phyloP scores from a whole-genome alignment of 345 rosid genomes.

The Dovyalis caffra region DNA sequence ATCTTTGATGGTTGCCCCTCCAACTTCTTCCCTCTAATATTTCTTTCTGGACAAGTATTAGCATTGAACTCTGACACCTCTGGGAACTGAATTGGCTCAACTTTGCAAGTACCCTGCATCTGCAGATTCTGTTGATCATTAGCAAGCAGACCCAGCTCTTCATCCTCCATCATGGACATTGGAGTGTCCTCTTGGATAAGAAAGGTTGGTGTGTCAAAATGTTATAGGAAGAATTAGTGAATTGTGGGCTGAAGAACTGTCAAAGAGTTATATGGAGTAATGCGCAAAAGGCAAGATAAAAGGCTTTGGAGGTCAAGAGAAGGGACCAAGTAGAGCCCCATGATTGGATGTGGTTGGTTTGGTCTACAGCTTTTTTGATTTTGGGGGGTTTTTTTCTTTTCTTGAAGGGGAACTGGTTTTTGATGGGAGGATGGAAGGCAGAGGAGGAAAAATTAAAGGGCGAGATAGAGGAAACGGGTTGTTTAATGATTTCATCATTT shows the following conservation, averaged over 20 bases:
- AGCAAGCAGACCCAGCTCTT: slow-evolving; percentile 26
- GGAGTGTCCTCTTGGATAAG: slow-evolving; percentile 33
- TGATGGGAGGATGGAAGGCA: too few relatives aligned
- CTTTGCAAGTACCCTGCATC: slow-evolving; percentile 30
- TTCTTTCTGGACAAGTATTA: slow-evolving; percentile 32
- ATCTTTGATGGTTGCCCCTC: slow-evolving; percentile 42
- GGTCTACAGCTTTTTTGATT: too few relatives aligned
- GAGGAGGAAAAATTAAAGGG: too few relatives aligned
- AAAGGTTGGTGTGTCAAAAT: slow-evolving; percentile 42
- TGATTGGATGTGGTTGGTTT: too few relatives aligned
- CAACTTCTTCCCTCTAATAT: slow-evolving; percentile 30
- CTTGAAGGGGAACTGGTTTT: too few relatives aligned
- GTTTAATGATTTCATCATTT: too few relatives aligned
- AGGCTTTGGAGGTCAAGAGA: too few relatives aligned
- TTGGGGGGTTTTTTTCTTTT: too few relatives aligned
- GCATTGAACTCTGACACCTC: slow-evolving; percentile 30
- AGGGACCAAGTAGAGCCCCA: too few relatives aligned
- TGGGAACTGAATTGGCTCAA: slow-evolving; percentile 41
- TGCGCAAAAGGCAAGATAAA: too few relatives aligned
- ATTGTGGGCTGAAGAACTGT: slow-evolving; percentile 24
- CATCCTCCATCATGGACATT: slow-evolving; percentile 36
- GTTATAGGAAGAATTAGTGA: slow-evolving; percentile 39
- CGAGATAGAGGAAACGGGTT: too few relatives aligned
- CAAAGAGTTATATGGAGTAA: too few relatives aligned
- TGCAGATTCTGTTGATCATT: slow-evolving; percentile 29